Percentiles rank a stretch among this genome's conserved stretches.
Evolutionary conservation across 345 rosid species (phyloP).

Genomic region (Gossypium stocksii): DNA sequence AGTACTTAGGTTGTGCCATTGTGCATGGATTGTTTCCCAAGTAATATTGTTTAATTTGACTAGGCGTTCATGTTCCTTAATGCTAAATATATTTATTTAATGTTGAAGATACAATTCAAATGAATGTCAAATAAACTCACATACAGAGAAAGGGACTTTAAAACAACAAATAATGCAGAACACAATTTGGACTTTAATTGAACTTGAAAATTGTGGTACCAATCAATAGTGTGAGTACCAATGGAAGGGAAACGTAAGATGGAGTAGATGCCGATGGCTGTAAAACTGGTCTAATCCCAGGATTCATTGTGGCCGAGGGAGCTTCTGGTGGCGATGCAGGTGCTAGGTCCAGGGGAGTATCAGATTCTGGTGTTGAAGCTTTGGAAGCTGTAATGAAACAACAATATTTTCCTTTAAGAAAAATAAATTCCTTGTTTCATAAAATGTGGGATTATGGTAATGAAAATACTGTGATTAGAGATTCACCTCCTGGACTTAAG

Average conservation of each 20-base stretch:
- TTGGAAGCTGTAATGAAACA: slow-evolving; percentile 36
- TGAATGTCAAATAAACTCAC: background rate
- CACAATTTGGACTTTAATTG: background rate
- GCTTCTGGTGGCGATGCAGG: slow-evolving; percentile 31
- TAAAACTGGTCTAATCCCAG: slow-evolving; percentile 35
- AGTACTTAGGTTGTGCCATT: no score
- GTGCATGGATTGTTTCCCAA: background rate
- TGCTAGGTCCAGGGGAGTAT: slow-evolving; percentile 9
- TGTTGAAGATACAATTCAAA: background rate
- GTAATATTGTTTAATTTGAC: background rate
- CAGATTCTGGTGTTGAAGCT: slow-evolving; percentile 29
- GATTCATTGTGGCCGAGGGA: slow-evolving; percentile 24
- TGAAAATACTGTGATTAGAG: slow-evolving; percentile 23
- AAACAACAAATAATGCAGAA: background rate
- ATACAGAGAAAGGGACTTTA: background rate
- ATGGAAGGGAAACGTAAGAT: background rate
- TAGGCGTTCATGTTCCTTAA: background rate
- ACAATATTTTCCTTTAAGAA: background rate
- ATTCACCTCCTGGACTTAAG: slow-evolving; percentile 50
- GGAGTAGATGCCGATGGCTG: slow-evolving; percentile 21
- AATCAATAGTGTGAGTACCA: background rate
- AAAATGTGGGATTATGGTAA: background rate
- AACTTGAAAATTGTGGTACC: background rate
- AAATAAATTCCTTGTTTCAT: background rate
- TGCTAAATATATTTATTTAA: background rate